A percentile compares a stretch with the other conserved stretches of the same genome.
Evolutionary conservation across 306 rosid species (phyloP).

Genomic region (Fragaria nilgerrensis): DNA sequence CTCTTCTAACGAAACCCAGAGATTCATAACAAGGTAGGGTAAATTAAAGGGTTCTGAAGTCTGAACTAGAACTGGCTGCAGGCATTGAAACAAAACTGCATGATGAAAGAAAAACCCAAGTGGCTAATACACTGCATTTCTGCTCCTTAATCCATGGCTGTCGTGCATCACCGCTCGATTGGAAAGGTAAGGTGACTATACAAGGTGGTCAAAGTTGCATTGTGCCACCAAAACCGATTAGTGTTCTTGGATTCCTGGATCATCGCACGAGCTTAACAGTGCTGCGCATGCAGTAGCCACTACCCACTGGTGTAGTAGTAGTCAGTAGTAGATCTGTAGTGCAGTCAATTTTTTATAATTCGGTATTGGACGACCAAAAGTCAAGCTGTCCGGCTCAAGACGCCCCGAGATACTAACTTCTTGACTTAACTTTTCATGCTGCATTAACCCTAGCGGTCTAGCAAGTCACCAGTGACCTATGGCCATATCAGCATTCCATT

Average conservation of each 20-base stretch:
- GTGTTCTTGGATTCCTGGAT: neutral
- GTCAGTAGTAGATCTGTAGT: neutral
- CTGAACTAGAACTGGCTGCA: neutral
- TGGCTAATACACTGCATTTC: neutral
- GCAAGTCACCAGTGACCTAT: neutral
- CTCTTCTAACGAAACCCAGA: neutral
- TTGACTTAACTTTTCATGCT: neutral
- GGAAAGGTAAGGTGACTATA: neutral
- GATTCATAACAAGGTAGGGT: neutral
- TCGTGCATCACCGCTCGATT: neutral
- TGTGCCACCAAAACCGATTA: neutral
- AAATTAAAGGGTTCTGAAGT: neutral
- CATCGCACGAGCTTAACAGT: neutral
- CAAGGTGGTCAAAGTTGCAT: neutral
- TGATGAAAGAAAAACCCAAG: neutral
- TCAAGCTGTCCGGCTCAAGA: constrained; percentile 10
- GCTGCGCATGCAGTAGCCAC: neutral
- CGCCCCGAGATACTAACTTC: neutral
- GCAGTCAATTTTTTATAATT: neutral
- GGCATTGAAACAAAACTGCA: neutral
- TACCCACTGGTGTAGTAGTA: neutral
- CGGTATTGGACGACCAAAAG: neutral
- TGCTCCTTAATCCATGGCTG: neutral
- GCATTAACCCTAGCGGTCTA: neutral
- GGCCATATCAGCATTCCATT: neutral